Evolutionary conservation across 306 rosid genomes (phyloP), one percentile per base, ranked within the genome.

Genomic region (Purshia tridentata): DNA sequence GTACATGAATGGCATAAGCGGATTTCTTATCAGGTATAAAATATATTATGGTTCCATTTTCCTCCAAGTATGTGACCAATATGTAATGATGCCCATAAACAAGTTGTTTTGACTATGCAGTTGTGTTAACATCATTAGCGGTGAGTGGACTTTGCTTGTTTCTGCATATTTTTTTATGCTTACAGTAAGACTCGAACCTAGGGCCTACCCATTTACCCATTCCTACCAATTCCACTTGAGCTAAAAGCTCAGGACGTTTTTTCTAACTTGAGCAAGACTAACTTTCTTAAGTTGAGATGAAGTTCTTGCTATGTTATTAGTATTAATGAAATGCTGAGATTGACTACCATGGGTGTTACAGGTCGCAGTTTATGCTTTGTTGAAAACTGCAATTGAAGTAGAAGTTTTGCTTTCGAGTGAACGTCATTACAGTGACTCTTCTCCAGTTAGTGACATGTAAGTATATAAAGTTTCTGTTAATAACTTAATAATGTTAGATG

Each of bases 341-440:
- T 19, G 9, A 47, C 56, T 59, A 61, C 20, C 74, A 52, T 76
- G 77, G 42, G 41, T 52, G 55, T 15, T 29, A 9, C 84, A 86
- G 96, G 96, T 88, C 13, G 88, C 90, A 73, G 82, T 86, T 75
- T 84, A 86, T 66, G 86, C 83, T 35, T 71, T 88, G 83, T 68
- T 90, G 84, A 86, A 84, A 83, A 83, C 90, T 29, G 86, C 84
- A 22, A 82, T 86, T 49, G 88, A 86, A 79, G 83, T 88, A 74
- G 92, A 90, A 89, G 69, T 77, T 68, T 75, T 88, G 80, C 92
- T 88, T 45, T 90, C 88, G 37, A 88, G 66, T 65, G 89, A 88
- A 64, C 85, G 84, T 44, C 82, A 67, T 39, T 64, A 9, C 55
- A 79, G 72, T 59, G 87, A 82, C 19, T 48, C 75, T 66, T 84